Evolutionary conservation across 129 eudicot species (phyloP).

Genomic region (Chrysanthemum seticuspe): DNA sequence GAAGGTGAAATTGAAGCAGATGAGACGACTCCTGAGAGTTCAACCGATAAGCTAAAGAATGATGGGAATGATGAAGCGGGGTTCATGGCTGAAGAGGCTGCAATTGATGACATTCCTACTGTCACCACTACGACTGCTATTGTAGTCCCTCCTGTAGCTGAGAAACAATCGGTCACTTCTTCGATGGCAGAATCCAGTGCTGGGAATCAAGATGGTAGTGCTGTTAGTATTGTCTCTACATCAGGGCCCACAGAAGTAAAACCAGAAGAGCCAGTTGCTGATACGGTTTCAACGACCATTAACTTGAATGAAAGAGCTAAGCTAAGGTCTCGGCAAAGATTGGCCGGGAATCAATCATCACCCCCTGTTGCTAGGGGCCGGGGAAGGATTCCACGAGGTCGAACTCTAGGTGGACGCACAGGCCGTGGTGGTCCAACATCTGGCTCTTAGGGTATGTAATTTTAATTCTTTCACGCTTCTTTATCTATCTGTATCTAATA

Average conservation of each 20-base stretch:
- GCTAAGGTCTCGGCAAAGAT: conserved; percentile 51
- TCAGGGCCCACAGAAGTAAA: conserved; percentile 39
- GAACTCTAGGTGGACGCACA: conserved; percentile 63
- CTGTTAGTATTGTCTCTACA: conserved; percentile 16
- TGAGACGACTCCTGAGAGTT: conserved; percentile 39
- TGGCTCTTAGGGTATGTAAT: conserved; percentile 45
- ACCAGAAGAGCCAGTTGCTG: conserved; percentile 39
- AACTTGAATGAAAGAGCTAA: conserved; percentile 67
- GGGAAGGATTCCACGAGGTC: conserved; percentile 57
- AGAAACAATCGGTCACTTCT: conserved; percentile 29
- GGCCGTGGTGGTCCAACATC: conserved; percentile 59
- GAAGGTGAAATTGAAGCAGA: conserved; percentile 51
- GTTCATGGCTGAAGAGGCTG: conserved; percentile 34
- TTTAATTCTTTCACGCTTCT: background rate
- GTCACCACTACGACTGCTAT: conserved; percentile 16
- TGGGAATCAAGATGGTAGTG: conserved; percentile 33
- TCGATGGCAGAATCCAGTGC: conserved; percentile 30
- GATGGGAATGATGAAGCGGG: conserved; percentile 40
- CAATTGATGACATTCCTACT: conserved; percentile 27
- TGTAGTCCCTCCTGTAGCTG: conserved; percentile 22
- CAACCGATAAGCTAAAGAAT: conserved; percentile 38
- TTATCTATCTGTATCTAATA: background rate
- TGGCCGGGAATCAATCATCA: conserved; percentile 38
- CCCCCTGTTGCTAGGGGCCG: conserved; percentile 63
- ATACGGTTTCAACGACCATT: conserved; percentile 52